phyloP scores from a whole-genome alignment of 768 basidiomycete genomes.

The Coprinopsis strossmayeri region DNA sequence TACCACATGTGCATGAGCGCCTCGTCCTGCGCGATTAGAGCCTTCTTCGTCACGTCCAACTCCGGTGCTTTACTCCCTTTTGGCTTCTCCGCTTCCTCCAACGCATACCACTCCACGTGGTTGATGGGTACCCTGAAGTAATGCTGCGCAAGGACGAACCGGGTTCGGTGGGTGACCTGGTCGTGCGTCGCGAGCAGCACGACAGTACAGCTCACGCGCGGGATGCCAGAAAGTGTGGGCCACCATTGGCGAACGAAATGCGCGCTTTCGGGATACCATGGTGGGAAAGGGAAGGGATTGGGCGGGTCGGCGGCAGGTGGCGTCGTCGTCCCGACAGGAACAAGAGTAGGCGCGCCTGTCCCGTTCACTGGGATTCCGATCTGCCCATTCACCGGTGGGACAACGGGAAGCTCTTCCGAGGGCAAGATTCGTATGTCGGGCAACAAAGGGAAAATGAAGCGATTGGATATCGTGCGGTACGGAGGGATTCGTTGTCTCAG shows the following conservation, averaged over 20 bases:
- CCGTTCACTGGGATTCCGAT: slow-evolving; percentile 9
- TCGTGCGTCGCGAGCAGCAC: slow-evolving; percentile 61
- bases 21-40: slow-evolving; percentile 27
- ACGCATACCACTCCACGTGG: slow-evolving; percentile 23
- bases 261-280: slow-evolving; percentile 68
- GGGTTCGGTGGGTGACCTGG: slow-evolving; percentile 48
- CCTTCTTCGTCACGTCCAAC: slow-evolving; percentile 3
- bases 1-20: slow-evolving; percentile 67
- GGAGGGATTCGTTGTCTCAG: slow-evolving; percentile 37
- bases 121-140: slow-evolving; percentile 66
- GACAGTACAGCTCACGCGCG: slow-evolving; percentile 65
- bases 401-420: too few relatives aligned
- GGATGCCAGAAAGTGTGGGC: slow-evolving; percentile 60
- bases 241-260: slow-evolving; percentile 82
- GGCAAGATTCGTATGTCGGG: too few relatives aligned
- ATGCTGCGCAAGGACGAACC: slow-evolving; percentile 67
- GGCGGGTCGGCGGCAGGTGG: slow-evolving; percentile 17
- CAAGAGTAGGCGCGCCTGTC: slow-evolving; percentile 1
- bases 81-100: slow-evolving; percentile 12
- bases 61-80: neutral
- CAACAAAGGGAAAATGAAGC: slow-evolving; percentile 40
- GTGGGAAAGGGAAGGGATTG: slow-evolving; percentile 62
- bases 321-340: slow-evolving; percentile 8
- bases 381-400: too few relatives aligned
- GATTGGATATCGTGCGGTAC: slow-evolving; percentile 40